A percentile compares a stretch with the other conserved stretches of the same genome.
These are phyloP conservation scores for Xylaria venustula DNA, from an alignment of 495 filamentous ascomycete species.

Conservation along the genomic window DNA sequence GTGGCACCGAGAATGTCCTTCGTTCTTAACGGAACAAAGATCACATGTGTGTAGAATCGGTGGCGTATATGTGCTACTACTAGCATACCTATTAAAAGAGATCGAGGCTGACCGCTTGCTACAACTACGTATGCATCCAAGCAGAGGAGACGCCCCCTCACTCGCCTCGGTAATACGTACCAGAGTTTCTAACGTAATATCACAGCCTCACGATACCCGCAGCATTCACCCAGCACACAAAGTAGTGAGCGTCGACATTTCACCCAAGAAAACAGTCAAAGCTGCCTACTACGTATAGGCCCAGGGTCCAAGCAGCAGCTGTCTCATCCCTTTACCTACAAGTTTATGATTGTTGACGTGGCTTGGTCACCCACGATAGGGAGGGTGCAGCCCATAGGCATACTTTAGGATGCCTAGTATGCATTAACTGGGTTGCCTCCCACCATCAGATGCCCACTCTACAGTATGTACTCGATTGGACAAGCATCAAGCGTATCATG, in stretches of 20 bases:
- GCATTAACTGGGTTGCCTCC: no score
- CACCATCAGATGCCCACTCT: no score
- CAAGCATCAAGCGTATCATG: no score
- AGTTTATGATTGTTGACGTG: slow-evolving; percentile 5
- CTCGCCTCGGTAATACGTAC: neutral
- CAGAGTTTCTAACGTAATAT: neutral
- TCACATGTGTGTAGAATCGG: no score
- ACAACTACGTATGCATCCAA: neutral
- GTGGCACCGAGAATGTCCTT: neutral
- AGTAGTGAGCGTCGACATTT: no score
- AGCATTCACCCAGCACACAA: neutral
- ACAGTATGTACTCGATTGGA: no score
- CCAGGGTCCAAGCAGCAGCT: no score
- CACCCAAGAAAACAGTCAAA: no score
- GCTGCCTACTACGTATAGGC: no score
- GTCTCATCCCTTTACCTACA: neutral
- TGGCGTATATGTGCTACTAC: neutral
- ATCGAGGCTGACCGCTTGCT: neutral
- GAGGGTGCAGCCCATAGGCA: no score
- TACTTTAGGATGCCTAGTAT: no score
- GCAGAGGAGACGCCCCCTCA: neutral
- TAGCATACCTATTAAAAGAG: neutral
- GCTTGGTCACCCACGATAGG: neutral
- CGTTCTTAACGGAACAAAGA: no score
- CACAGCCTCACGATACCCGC: slow-evolving; percentile 7